Base-by-base conservation (phyloP, 768 basidiomycete species). In the Mycena rosella region DNA sequence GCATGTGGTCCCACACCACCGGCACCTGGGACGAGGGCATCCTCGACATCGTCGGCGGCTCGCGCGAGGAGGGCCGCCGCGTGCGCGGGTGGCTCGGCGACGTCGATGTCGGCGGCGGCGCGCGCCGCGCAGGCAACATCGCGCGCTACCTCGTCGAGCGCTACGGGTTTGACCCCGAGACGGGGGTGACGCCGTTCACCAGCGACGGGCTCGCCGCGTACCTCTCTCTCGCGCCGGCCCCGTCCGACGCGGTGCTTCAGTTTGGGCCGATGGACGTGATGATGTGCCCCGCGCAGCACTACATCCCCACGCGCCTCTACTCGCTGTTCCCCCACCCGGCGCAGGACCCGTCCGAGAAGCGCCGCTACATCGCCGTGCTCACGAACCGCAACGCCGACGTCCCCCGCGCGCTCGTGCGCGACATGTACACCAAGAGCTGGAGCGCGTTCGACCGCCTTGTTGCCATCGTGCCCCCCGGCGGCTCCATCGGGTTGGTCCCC, bases 341-440 rank as follows among this genome's bases (percentile, higher is more conserved):
- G 4, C 93, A 95, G 76, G 92, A 92, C 65, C 74, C 87, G 1
- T 84, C 82, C 48, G 94, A 94, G 76, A 91, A 91, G 73, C 85
- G 88, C 67, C 86, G 90, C 73, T 95, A 93, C 72, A 84, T 95
- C 63, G 86, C 90, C 29, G 87, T 89, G 73, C 76, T 95, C 20
- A 86, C 87, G 17, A 92, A 40, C 72, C 91, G 93, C 77, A 95
- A 95, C 76, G 93, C 92, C 18, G 94, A 95, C 75, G 90, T 94
- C 27, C 92, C 94, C 14, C 88, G 94, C 55, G 91, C 93, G 1
- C 84, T 94, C 22, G 94, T 95, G 51, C 88, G 94, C 63, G 94
- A 95, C 72, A 92, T 94, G 91, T 96, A 96, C 75, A 95, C 93
- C 27, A 96, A 96, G 79, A 94, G 92, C 70, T 96, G 95, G 94